phyloP scores from a whole-genome alignment of 305 asterid species.

The Solanum hybrid region DNA sequence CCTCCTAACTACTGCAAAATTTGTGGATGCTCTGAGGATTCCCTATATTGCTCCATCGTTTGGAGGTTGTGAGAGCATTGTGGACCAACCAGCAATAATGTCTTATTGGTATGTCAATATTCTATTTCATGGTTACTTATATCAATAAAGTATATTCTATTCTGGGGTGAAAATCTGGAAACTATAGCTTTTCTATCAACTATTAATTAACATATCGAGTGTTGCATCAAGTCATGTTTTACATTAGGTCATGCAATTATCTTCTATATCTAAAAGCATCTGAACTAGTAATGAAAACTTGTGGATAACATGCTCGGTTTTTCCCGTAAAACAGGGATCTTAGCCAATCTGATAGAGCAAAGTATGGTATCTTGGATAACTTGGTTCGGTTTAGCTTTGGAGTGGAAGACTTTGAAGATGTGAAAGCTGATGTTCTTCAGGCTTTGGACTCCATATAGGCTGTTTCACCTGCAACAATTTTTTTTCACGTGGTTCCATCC shows the following conservation, averaged over 20 bases:
- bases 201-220: background rate
- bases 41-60: conserved; percentile 97
- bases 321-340: conserved; percentile 48
- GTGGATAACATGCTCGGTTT: background rate
- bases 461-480: conserved; percentile 16
- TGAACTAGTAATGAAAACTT: background rate
- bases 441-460: conserved; percentile 65
- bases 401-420: conserved; percentile 78
- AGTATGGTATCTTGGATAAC: conserved; percentile 81
- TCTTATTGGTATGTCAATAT: conserved; percentile 64
- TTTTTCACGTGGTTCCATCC: background rate
- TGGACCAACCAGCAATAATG: conserved; percentile 97
- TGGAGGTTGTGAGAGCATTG: conserved; percentile 97
- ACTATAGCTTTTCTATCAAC: background rate
- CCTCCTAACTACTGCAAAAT: conserved; percentile 63
- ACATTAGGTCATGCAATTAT: background rate
- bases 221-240: background rate
- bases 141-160: background rate
- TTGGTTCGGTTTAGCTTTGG: conserved; percentile 97
- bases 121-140: background rate
- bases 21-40: conserved; percentile 68
- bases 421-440: conserved; percentile 82
- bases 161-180: background rate
- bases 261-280: background rate
- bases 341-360: conserved; percentile 48